Evolutionary conservation across 2,329 filamentous ascomycete genomes (phyloP), one percentile per base, ranked within the genome.

Genomic region (Cladophialophora psammophila): DNA sequence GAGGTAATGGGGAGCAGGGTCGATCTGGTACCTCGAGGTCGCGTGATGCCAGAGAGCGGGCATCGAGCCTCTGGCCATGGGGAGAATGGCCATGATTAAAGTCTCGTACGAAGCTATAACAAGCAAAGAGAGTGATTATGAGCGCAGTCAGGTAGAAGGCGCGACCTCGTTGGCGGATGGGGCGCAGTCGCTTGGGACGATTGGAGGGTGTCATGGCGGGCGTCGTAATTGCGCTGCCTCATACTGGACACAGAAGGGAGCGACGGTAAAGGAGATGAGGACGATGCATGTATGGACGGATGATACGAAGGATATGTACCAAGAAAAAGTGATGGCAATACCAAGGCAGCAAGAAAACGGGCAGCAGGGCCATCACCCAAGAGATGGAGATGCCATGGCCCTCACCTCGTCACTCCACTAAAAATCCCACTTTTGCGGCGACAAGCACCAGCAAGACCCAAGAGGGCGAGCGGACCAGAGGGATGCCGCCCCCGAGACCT

Each of bases 101-200:
- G 34, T 58, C 64, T 57, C 65, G 53, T 18, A 70, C 18, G 38
- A 69, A 64, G 56, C 68, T 70, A 53, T 67, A 69, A 56, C 68
- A 70, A 32, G 68, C 61, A 42, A 72, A 60, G 38, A 70, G 57
- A 15, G 70, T 69, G 45, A 72, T 35, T 35, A 69, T 65, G n/a
- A 72, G 59, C 13, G 63, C 67, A 42, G 69, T 66, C 38, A 55
- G 57, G 42, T 72, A 72, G 57, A 72, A 72, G 42, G 67, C 61
- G 57, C 70, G 70, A 59, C 63, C 67, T 26, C 69, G 70, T 52
- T 62, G 54, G 18, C 54, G 66, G 42, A 66, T 42, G 32, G 62
- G 63, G 55, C 63, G 65, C 36, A 48, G 45, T 48, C 38, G 38
- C 20, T 18, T 34, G 32, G 55, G 48, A 56, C 31, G 59, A 52